Evolutionary conservation across 2,329 filamentous ascomycete species (phyloP), one percentile per base, ranked within the genome.

Genomic region (Rhinocladiella similis): DNA sequence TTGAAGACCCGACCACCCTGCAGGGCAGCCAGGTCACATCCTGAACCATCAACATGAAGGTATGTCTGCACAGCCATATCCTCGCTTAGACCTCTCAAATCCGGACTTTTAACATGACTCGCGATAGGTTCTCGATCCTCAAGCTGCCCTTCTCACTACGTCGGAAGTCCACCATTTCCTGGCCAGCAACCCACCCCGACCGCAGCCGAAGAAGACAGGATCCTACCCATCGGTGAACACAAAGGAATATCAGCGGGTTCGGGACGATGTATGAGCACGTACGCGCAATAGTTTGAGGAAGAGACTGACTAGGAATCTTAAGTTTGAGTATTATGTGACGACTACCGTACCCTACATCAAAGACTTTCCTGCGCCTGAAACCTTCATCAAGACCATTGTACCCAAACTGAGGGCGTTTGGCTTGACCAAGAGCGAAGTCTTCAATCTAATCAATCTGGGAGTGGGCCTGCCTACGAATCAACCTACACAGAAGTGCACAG

Each of bases 361-460:
- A 6, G 36, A 20, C n/a, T 52, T 42, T 16, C 74, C 72, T 14
- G 68, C 70, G 0, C 67, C 75, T 36, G 74, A 76, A 46, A 57
- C 60, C 3, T 73, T 73, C 1, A 63, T 77, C 14, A 69, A 70
- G 7, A 63, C 68, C 7, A 63, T 77, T 3, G 67, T 77, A 20
- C 63, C 62, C 1, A 65, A 66, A 13, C 59, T 78, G 5, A 67
- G 70, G 42, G 72, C 73, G 0, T 77, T 71, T 47, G 70, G 69
- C 14, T 65, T 78, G 16, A 77, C 75, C 25, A 78, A 79, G 62
- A 74, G 72, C 0, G 76, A 79, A 63, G 72, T 76, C 9, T 60
- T 77, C 16, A 77, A 73, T 69, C 71, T 78, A 49, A 62, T 78
- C 18, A 78, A 79, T 56, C 63, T 78, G 22, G 75, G 76, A 0